A percentile compares a stretch with the other conserved stretches of the same genome.
phyloP scores from a whole-genome alignment of 345 rosid species.

The Moricandia arvensis region DNA sequence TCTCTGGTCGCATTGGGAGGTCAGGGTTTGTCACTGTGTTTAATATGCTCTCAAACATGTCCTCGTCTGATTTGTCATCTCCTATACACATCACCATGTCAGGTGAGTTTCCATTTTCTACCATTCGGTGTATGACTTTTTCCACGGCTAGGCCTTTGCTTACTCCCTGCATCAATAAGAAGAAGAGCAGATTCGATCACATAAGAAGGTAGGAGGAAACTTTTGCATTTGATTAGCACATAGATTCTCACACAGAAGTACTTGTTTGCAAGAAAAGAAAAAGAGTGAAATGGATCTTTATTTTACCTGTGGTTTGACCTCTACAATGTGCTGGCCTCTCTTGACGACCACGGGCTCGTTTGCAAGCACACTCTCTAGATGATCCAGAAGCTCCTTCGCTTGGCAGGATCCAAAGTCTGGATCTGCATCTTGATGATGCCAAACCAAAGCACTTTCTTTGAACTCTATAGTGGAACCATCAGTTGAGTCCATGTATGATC shows the following conservation, averaged over 20 bases:
- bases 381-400: conserved; percentile 80
- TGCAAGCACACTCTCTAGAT: conserved; percentile 79
- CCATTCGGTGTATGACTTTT: conserved; percentile 57
- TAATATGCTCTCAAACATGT: conserved; percentile 82
- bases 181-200: neutral
- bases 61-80: conserved; percentile 91
- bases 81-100: conserved; percentile 87
- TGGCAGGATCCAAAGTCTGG: conserved; percentile 93
- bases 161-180: conserved; percentile 55
- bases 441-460: conserved; percentile 82
- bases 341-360: conserved; percentile 81
- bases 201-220: neutral
- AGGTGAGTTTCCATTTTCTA: conserved; percentile 53
- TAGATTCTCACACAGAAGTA: neutral
- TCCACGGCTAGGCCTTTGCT: conserved; percentile 81
- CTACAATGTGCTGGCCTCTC: conserved; percentile 87
- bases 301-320: conserved; percentile 86
- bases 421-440: conserved; percentile 97
- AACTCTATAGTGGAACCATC: conserved; percentile 48
- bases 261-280: neutral
- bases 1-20: conserved; percentile 61
- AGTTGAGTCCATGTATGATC: conserved; percentile 70
- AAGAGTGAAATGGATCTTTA: neutral
- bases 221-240: neutral
- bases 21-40: conserved; percentile 50